Conservation (phyloP, 139 green algal genomes). For the Chlorella ohadii region DNA sequence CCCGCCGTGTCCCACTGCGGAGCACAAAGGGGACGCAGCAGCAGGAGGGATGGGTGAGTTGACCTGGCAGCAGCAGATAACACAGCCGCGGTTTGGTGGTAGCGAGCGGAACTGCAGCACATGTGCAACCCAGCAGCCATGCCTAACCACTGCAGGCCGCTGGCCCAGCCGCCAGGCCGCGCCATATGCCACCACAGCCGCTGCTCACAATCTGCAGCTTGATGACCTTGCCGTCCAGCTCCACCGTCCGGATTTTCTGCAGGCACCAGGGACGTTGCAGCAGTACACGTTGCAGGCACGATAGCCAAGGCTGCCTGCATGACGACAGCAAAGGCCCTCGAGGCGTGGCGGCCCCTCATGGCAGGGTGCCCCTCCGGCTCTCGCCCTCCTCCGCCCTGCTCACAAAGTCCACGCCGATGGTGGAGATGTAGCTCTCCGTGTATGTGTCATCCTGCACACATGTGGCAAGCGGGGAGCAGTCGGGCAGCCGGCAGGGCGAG, state of each 20-base stretch:
- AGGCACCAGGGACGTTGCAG: too few species aligned
- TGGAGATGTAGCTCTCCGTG: conserved; percentile 99
- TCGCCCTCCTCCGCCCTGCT: conserved; percentile 45
- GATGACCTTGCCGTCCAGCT: conserved; percentile 99
- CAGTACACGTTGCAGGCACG: too few species aligned
- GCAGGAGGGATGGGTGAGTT: background rate
- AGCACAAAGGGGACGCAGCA: background rate
- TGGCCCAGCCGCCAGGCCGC: background rate
- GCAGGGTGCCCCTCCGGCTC: too few species aligned
- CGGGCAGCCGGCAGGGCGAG: background rate
- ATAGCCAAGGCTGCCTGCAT: too few species aligned
- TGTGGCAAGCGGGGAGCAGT: background rate
- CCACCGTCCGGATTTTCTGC: conserved; percentile 99
- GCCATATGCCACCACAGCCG: background rate
- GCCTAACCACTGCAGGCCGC: background rate
- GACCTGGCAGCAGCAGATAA: background rate
- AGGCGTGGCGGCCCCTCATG: too few species aligned
- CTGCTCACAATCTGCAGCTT: conserved; percentile 97
- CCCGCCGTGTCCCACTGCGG: conserved; percentile 98
- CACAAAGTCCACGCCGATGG: conserved; percentile 99
- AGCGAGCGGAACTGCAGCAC: too few species aligned
- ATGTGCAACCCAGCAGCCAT: background rate
- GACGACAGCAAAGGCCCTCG: too few species aligned
- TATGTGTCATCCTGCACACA: conserved; percentile 96
- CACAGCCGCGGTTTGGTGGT: too few species aligned